phyloP scores from a whole-genome alignment of 345 rosid genomes.

The Trapa bicornis region DNA sequence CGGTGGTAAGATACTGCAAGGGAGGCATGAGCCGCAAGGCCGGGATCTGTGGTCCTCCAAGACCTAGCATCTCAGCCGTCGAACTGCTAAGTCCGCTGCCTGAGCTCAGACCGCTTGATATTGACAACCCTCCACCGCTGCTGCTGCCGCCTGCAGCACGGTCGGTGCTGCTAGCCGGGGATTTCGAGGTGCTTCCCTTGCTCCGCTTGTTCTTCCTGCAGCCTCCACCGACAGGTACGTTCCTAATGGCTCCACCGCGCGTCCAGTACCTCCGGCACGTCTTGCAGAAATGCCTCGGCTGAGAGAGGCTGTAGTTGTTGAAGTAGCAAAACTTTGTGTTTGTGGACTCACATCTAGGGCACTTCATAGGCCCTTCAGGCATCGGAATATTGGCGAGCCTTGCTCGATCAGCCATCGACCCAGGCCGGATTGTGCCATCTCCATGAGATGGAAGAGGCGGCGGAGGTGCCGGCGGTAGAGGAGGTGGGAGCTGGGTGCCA shows the following conservation, averaged over 20 bases:
- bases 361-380: conserved; percentile 68
- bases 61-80: conserved; percentile 28
- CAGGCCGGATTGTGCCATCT: conserved; percentile 60
- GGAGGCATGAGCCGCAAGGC: conserved; percentile 41
- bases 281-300: conserved; percentile 98
- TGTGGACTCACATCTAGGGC: conserved; percentile 90
- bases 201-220: conserved; percentile 76
- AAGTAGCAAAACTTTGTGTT: conserved; percentile 96
- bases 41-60: conserved; percentile 29
- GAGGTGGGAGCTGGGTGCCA: conserved; percentile 25
- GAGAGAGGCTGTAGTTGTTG: conserved; percentile 92
- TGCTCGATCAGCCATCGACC: conserved; percentile 92
- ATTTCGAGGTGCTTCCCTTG: conserved; percentile 44
- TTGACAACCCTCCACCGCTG: not conserved
- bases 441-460: conserved; percentile 35
- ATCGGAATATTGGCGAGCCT: conserved; percentile 65
- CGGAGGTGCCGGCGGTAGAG: conserved; percentile 33
- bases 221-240: conserved; percentile 91
- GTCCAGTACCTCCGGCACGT: conserved; percentile 99
- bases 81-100: not conserved
- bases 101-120: not conserved
- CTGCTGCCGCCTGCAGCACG: conserved; percentile 3
- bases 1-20: conserved; percentile 31
- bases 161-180: conserved; percentile 27
- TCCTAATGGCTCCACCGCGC: conserved; percentile 78